These are phyloP conservation scores for Pseudogymnoascus sp. DNA, from an alignment of 2,329 filamentous ascomycete genomes.

Conservation along the genomic window DNA sequence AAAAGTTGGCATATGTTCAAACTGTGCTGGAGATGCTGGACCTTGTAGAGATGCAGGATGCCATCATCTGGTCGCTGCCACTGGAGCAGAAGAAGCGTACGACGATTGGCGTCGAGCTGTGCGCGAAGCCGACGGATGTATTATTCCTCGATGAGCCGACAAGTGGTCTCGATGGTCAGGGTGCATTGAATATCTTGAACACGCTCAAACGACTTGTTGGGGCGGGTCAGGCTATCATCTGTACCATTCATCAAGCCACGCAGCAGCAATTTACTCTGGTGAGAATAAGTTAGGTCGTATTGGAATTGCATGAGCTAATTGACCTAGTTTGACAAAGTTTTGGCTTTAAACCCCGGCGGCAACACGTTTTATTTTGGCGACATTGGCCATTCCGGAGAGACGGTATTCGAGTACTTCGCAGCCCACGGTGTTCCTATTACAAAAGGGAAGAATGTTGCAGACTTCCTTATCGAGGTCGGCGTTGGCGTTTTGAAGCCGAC, in stretches of 20 bases:
- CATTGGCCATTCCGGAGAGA: conserved; percentile 39
- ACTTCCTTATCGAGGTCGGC: conserved; percentile 59
- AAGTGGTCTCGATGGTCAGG: conserved; percentile 54
- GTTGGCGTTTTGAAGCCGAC: conserved; percentile 45
- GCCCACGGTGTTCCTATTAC: conserved; percentile 38
- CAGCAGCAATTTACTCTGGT: conserved; percentile 25
- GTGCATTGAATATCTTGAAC: conserved; percentile 53
- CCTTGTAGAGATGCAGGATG: conserved; percentile 59
- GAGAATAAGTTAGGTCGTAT: neutral
- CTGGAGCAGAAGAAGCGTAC: conserved; percentile 55
- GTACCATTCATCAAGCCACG: conserved; percentile 49
- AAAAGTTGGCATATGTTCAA: conserved; percentile 81
- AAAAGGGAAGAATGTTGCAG: conserved; percentile 56
- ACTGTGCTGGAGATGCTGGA: conserved; percentile 59
- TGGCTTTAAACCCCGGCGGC: conserved; percentile 57
- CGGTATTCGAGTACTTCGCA: conserved; percentile 51
- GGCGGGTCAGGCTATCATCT: conserved; percentile 44
- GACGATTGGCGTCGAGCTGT: conserved; percentile 53
- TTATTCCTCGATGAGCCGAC: conserved; percentile 57
- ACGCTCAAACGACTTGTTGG: conserved; percentile 54
- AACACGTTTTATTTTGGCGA: conserved; percentile 63
- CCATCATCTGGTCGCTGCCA: conserved; percentile 53
- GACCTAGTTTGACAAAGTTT: conserved; percentile 48
- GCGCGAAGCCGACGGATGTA: conserved; percentile 48
- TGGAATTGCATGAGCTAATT: neutral